These are phyloP conservation scores for Anastatica hierochuntica DNA, from an alignment of 345 rosid genomes.

Conservation along the genomic window DNA sequence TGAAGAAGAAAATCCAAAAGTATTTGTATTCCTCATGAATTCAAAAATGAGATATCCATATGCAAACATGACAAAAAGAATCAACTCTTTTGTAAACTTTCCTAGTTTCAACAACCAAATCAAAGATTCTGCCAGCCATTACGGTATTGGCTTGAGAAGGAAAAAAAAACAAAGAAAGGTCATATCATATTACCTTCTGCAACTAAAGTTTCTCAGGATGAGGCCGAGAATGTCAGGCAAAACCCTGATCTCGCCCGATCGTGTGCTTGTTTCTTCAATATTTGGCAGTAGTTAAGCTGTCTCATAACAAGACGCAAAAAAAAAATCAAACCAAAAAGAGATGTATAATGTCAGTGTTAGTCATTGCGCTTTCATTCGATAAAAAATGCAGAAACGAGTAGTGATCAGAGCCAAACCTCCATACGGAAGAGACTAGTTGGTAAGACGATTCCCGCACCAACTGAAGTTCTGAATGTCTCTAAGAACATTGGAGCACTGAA, in stretches of 20 bases:
- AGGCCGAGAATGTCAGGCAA: slow-evolving; percentile 43
- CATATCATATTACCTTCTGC: slow-evolving; percentile 7
- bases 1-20: too few species aligned
- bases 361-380: neutral
- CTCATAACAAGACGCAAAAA: slow-evolving; percentile 8
- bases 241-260: slow-evolving; percentile 56
- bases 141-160: too few species aligned
- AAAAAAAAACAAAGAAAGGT: neutral
- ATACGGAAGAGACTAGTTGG: slow-evolving; percentile 73
- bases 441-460: slow-evolving; percentile 78
- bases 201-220: slow-evolving; percentile 17
- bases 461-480: slow-evolving; percentile 59
- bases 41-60: slow-evolving; percentile 6
- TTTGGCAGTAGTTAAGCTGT: slow-evolving; percentile 65
- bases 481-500: slow-evolving; percentile 45
- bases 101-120: neutral
- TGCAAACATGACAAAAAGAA: slow-evolving; percentile 1
- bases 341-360: neutral
- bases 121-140: slow-evolving; percentile 9
- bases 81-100: neutral
- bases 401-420: slow-evolving; percentile 50
- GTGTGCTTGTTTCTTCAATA: slow-evolving; percentile 45
- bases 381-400: neutral
- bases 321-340: too few species aligned
- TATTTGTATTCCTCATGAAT: neutral